Base-by-base conservation (phyloP, 257 asterid genomes). In the Haberlea rhodopensis region DNA sequence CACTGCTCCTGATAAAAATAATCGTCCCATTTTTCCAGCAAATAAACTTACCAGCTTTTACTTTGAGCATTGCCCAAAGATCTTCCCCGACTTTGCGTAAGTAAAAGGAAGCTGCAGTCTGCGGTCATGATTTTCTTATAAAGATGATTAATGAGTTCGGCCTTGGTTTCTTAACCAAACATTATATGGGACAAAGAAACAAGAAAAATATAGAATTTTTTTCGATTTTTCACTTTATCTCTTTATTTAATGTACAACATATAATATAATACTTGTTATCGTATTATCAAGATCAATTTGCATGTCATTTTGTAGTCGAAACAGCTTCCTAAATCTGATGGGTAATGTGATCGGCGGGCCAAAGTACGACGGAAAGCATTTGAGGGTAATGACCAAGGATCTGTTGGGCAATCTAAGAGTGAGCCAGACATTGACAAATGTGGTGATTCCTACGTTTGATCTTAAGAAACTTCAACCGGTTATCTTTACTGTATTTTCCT, bases 321-420 rank as follows among this genome's bases (percentile, higher is more conserved):
- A 37, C 3, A 73, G 29, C 64, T 71, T 85, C 18, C 53, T 75
- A 22, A 51, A 45, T 8, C 53, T n/a, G 29, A 2, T 89, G 3
- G 46, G 55, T 0, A 84, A 80, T 52, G 18, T 83, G 21, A n/a
- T 90, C 0, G 92, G 83, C 0, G 95, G 97, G 3, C 94, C 97
- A 0, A 83, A 81, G 71, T 85, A 81, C 26, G 77, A 85, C 8
- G 87, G 94, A 2, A 64, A 73, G 64, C 81, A 85, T 66, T 70
- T 85, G 16, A 77, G 58, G 53, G 25, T 80, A 4, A 13, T 79
- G 62, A 46, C 65, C 6, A 6, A 74, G 27, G 68, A 53, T 31
- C 8, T 85, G 3, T 45, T 81, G 28, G 85, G 85, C 5, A 83
- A 79, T 37, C 67, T 81, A 4, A 85, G 83, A 10, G 25, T 85